A percentile compares a stretch with the other conserved stretches of the same genome.
Evolutionary conservation across 2,329 filamentous ascomycete species (phyloP).

Genomic region (Plenodomus lindquistii): DNA sequence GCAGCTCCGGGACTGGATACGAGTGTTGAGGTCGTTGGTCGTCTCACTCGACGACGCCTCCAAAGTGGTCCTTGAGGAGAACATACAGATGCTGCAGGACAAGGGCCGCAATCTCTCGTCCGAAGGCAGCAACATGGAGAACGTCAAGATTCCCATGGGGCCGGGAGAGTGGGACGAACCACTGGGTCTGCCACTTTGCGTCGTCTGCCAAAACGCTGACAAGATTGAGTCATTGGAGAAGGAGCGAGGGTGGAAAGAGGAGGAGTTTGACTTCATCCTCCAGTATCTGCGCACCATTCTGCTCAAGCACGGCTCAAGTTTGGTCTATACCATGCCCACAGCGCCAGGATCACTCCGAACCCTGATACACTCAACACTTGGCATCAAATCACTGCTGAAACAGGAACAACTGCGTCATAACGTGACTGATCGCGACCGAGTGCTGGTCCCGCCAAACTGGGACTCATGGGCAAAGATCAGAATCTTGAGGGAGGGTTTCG

Average conservation of each 20-base stretch:
- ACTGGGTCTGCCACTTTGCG: constrained; percentile 81
- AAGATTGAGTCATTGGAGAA: constrained; percentile 90
- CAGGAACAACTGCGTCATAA: constrained; percentile 61
- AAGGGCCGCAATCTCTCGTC: constrained; percentile 33
- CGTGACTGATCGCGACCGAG: constrained; percentile 90
- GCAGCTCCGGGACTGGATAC: constrained; percentile 86
- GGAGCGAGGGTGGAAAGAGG: constrained; percentile 90
- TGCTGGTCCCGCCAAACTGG: constrained; percentile 94
- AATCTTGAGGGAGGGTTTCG: constrained; percentile 86
- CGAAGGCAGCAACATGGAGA: constrained; percentile 37
- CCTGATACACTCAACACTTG: constrained; percentile 81
- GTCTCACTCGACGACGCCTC: constrained; percentile 73
- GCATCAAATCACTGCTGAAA: constrained; percentile 77
- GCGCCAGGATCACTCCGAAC: constrained; percentile 76
- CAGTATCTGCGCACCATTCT: constrained; percentile 90
- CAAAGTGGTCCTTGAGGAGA: constrained; percentile 83
- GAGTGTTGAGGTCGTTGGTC: constrained; percentile 77
- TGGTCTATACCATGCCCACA: constrained; percentile 49
- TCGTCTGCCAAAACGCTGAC: constrained; percentile 96
- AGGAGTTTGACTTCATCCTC: constrained; percentile 93
- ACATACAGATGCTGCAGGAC: constrained; percentile 79
- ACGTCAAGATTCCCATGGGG: constrained; percentile 70
- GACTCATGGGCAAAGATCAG: constrained; percentile 98
- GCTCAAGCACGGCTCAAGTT: constrained; percentile 71
- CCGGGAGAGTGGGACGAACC: constrained; percentile 94